Evolutionary conservation across 139 green algal genomes (phyloP).

Genomic region (Haematococcus lacustris): DNA sequence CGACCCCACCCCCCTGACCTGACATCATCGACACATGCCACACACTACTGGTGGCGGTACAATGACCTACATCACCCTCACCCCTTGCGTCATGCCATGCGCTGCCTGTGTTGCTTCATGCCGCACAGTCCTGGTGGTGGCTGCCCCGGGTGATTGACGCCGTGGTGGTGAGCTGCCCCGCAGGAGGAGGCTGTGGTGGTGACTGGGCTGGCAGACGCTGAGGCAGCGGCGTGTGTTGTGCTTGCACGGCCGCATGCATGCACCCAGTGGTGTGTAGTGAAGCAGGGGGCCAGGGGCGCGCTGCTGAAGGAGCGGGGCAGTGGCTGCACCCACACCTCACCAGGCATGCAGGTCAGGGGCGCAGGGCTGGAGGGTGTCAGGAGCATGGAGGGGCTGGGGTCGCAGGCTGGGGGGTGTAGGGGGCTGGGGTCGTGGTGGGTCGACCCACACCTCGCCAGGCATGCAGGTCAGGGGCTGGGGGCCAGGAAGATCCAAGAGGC

Average conservation of each 20-base stretch:
- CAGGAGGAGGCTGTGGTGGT: constrained; percentile 73
- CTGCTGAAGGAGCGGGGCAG: constrained; percentile 37
- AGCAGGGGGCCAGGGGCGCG: constrained; percentile 67
- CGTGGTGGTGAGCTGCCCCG: background rate
- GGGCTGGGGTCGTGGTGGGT: background rate
- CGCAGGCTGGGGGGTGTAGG: no score
- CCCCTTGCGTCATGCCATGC: background rate
- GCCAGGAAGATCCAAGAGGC: background rate
- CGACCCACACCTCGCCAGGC: background rate
- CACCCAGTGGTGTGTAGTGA: constrained; percentile 79
- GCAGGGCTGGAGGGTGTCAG: background rate
- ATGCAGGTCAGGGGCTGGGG: background rate
- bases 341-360: constrained; percentile 3
- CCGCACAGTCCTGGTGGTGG: background rate
- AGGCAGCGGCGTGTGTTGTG: constrained; percentile 47
- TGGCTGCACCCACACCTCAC: background rate
- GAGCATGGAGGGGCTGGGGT: background rate
- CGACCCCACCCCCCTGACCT: no score
- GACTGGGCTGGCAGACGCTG: constrained; percentile 56
- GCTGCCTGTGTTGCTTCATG: background rate
- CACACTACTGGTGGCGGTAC: background rate
- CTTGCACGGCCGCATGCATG: constrained; percentile 35
- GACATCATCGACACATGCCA: background rate
- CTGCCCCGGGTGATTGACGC: background rate
- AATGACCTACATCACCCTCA: background rate